Evolutionary conservation across 2,329 filamentous ascomycete species (phyloP).

Genomic region (Colletotrichum tamarilloi): DNA sequence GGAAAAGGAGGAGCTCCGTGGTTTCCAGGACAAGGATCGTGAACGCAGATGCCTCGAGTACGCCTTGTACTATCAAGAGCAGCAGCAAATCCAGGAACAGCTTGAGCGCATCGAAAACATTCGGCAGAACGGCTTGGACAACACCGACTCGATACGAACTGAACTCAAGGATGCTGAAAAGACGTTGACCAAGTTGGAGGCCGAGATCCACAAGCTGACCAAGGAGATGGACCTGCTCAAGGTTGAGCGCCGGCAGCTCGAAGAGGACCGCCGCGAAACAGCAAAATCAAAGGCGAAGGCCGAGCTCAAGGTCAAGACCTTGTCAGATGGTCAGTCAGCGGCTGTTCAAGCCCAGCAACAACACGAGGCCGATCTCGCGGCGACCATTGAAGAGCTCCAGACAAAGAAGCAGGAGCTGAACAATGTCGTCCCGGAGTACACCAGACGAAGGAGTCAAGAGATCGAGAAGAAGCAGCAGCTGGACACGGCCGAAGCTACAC

Average conservation of each 20-base stretch:
- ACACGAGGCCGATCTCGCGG: constrained; percentile 77
- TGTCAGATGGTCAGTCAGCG: constrained; percentile 84
- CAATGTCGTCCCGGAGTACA: constrained; percentile 81
- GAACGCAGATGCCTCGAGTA: constrained; percentile 94
- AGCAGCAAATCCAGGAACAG: constrained; percentile 79
- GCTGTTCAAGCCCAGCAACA: constrained; percentile 78
- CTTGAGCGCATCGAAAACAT: constrained; percentile 86
- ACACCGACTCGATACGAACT: constrained; percentile 82
- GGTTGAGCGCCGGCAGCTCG: constrained; percentile 86
- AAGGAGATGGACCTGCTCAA: constrained; percentile 86
- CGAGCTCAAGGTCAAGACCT: constrained; percentile 84
- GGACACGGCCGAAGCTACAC: constrained; percentile 78
- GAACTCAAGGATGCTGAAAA: constrained; percentile 83
- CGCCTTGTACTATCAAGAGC: constrained; percentile 91
- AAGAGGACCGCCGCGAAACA: constrained; percentile 87
- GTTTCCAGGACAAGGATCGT: constrained; percentile 93
- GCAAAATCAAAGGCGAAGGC: constrained; percentile 85
- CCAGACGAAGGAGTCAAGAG: constrained; percentile 78
- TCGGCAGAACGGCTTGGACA: constrained; percentile 84
- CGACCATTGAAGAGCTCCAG: constrained; percentile 79
- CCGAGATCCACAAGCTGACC: constrained; percentile 81
- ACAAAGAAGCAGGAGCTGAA: constrained; percentile 81
- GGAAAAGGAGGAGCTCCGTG: constrained; percentile 94
- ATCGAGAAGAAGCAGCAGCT: constrained; percentile 76
- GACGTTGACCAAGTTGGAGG: constrained; percentile 80